Base-by-base conservation (phyloP, 2,329 filamentous ascomycete species). In the Tolypocladium capitatum region DNA sequence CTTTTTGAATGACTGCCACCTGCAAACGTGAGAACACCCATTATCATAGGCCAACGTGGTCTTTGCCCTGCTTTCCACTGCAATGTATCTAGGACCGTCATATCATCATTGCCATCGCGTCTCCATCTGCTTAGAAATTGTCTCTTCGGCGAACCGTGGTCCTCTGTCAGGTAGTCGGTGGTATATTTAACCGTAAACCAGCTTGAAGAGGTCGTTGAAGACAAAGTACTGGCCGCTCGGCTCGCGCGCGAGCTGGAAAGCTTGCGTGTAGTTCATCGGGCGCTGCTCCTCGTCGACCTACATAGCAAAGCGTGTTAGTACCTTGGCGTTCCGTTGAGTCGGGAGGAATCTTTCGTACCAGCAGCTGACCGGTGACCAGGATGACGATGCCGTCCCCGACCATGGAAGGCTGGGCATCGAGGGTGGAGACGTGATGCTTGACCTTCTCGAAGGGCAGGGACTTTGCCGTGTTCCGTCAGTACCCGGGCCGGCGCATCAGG, bases 151-250 rank as follows among this genome's bases (percentile, higher is more conserved):
- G 6, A 16, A 31, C n/a, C 40, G n/a, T 10, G n/a, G 32, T 14
- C 14, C 21, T 13, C 36, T 42, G 11, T 3, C 20, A 28, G 18
- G 6, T 14, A 11, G 9, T 18, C 9, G 38, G 24, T 13, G 38
- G 30, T 28, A 16, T 6, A 11, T 13, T 46, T 71, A 78, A 63
- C 68, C 74, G 68, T 86, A 91, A 57, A 95, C 78, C 52, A 97
- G 79, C 70, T 86, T 86, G 81, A 97, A 97, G 65, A 97, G 71
- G 67, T 97, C 91, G 75, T 97, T 96, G 73, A 83, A 83, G 64
- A 97, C 85, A 66, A 80, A 96, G 74, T 84, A 95, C 69, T 75
- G 81, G 58, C 81, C 83, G 28, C 32, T 50, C 45, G 68, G 68
- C 48, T 88, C 84, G 51, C 80, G 82, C 55, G 80, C 68, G 53